Base-by-base conservation (phyloP, 495 filamentous ascomycete species). In the Aspergillus egyptiacus region DNA sequence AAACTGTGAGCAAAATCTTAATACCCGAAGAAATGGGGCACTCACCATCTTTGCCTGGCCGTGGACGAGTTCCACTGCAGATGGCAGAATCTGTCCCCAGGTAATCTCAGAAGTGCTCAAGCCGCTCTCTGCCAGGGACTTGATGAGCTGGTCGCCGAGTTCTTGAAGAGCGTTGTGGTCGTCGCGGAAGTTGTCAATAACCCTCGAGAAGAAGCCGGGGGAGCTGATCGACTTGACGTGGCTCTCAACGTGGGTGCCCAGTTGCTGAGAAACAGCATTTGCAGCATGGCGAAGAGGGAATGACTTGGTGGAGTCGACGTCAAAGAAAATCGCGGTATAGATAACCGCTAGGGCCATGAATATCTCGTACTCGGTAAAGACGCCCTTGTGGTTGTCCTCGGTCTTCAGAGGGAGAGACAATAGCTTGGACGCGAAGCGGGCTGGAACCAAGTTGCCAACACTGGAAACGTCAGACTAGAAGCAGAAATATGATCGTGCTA, bases 351-450 rank as follows among this genome's bases (percentile, higher is more conserved):
- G 68, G n/a, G 83, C 78, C 64, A 78, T 81, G 65, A 89, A 90
- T 50, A 93, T 67, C 65, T 93, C 86, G 30, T 91, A 79, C 55
- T 87, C 84, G 6, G 80, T 86, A 68, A 89, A 91, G 27, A 88
- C 67, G 5, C 85, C 86, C 50, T 76, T 77, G 9, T 81, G 73
- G 57, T 83, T 80, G 22, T 82, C 76, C 50, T 80, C 76, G 28
- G 79, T 83, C 68, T 86, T 85, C 50, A 95, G 67, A 0, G 88
- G 84, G 2, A 95, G 72, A 18, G 79, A 79, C 61, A 91, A 89
- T 22, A 91, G 60, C 22, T 75, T 76, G 6, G 88, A 75, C 2
- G 79, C 85, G 41, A 93, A 91, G 57, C 85, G 77, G 6, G 85
- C 78, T 3, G 82, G 83, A 0, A 79, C 83, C 5, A 88, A 54